Percentiles rank a stretch among this genome's conserved stretches.
phyloP scores from a whole-genome alignment of 768 basidiomycete genomes.

The Lentinula lateritia region DNA sequence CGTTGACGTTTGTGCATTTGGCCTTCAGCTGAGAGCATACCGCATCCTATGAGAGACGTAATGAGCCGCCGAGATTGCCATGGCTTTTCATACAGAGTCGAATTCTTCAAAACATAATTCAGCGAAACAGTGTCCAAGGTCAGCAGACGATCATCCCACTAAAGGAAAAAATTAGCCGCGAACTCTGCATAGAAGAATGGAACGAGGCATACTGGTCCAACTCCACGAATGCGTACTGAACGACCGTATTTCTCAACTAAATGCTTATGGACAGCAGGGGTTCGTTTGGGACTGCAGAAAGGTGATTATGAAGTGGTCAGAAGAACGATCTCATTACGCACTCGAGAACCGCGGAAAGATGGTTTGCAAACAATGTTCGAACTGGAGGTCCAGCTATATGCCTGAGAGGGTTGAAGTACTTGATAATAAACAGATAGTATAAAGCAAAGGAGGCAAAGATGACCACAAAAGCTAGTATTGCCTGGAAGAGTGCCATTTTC shows the following conservation, averaged over 20 bases:
- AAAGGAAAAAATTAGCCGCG: background rate
- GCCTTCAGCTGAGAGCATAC: slow-evolving; percentile 78
- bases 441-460: slow-evolving; percentile 17
- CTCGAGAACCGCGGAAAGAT: slow-evolving; percentile 56
- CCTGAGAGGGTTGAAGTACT: slow-evolving; percentile 41
- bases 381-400: slow-evolving; percentile 58
- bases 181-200: background rate
- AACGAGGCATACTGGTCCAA: slow-evolving; percentile 55
- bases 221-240: slow-evolving; percentile 61
- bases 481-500: background rate
- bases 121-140: slow-evolving; percentile 78
- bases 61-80: slow-evolving; percentile 74
- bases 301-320: background rate
- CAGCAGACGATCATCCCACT: slow-evolving; percentile 79
- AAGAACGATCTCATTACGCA: slow-evolving; percentile 22
- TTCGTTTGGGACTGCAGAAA: slow-evolving; percentile 41
- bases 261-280: slow-evolving; percentile 46
- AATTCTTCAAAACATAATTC: slow-evolving; percentile 67
- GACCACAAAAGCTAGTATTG: slow-evolving; percentile 6
- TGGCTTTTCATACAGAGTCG: slow-evolving; percentile 77
- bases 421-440: slow-evolving; percentile 26
- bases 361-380: slow-evolving; percentile 42
- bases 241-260: slow-evolving; percentile 60
- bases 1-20: slow-evolving; percentile 75
- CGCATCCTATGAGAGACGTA: slow-evolving; percentile 73